Evolutionary conservation across 257 asterid genomes (phyloP), one percentile per base, ranked within the genome.

Genomic region (Rehmannia glutinosa): DNA sequence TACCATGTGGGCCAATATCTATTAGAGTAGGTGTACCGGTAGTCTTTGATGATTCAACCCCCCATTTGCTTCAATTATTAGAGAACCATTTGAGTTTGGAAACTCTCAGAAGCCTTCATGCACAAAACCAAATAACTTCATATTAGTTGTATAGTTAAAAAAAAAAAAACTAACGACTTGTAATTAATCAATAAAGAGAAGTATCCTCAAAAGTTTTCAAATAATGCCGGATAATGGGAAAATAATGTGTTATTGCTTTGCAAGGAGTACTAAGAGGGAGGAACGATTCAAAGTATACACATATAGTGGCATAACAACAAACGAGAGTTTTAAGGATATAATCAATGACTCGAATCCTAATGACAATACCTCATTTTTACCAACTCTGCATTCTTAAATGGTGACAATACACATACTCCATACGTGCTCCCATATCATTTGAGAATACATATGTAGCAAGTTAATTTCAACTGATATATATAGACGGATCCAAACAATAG

Each of bases 61-160:
- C 74, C 99, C 99, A 71, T 94, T 94, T 69, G 99, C 99, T 84
- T 94, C 99, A 59, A 94, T 87, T 77, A 94, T 90, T 53, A 91
- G 86, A 85, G 28, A 94, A 42, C 99, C 97, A 65, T 88, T 94
- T 28, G 97, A 85, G 64, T 74, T 83, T 25, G 96, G 90, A 63
- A 88, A 42, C 78, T 84, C 95, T n/a, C 81, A 63, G 57, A 71
- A 71, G 20, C 92, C 88, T 88, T 71, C 64, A 79, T 45, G 50
- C 68, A 75, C 63, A 63, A 68, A 71, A 38, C 68, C 24, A 45
- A 53, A 7, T 69, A 62, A 52, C 32, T 72, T 64, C 52, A 23
- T 64, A 50, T 66, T 50, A 77, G 62, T 50, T 28, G 71, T 32
- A 23, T 45, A 67, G 6, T 30, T 11, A 8, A 62, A 38, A 46